These are phyloP conservation scores for Tillandsia fasciculata DNA, from an alignment of 176 grass and related monocot species.

Conservation along the genomic window DNA sequence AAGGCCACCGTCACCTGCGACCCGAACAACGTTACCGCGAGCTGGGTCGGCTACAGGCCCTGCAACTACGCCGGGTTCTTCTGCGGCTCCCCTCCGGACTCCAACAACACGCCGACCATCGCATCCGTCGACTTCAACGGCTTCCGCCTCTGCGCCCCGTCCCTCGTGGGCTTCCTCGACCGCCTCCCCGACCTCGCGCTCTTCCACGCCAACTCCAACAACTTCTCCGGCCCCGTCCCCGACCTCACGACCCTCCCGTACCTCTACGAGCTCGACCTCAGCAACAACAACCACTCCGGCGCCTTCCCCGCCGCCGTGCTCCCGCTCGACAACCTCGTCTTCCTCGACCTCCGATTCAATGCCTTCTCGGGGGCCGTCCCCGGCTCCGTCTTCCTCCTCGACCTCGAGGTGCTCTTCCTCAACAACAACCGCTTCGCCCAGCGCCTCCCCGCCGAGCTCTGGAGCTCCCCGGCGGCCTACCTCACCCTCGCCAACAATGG, in stretches of 20 bases:
- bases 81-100: conserved; percentile 42
- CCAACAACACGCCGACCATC: conserved; percentile 14
- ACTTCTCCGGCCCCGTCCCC: conserved; percentile 35
- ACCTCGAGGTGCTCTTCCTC: conserved; percentile 55
- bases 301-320: conserved; percentile 36
- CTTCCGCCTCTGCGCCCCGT: conserved; percentile 35
- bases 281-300: conserved; percentile 59
- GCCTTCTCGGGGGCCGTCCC: conserved; percentile 32
- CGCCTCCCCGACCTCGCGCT: conserved; percentile 58
- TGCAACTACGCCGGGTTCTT: conserved; percentile 69
- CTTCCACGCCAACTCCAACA: conserved; percentile 92
- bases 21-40: conserved; percentile 19
- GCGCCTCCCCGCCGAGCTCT: conserved; percentile 37
- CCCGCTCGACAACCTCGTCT: conserved; percentile 32
- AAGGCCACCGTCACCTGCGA: conserved; percentile 57
- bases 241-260: conserved; percentile 30
- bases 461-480: conserved; percentile 43
- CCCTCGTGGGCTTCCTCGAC: conserved; percentile 51
- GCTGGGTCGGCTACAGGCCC: conserved; percentile 34
- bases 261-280: conserved; percentile 83
- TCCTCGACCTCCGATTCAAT: conserved; percentile 89
- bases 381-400: conserved; percentile 29
- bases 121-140: conserved; percentile 87
- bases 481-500: conserved; percentile 73
- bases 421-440: conserved; percentile 70